Base-by-base conservation (phyloP, 2,329 filamentous ascomycete genomes). In the Fusarium torulosum region DNA sequence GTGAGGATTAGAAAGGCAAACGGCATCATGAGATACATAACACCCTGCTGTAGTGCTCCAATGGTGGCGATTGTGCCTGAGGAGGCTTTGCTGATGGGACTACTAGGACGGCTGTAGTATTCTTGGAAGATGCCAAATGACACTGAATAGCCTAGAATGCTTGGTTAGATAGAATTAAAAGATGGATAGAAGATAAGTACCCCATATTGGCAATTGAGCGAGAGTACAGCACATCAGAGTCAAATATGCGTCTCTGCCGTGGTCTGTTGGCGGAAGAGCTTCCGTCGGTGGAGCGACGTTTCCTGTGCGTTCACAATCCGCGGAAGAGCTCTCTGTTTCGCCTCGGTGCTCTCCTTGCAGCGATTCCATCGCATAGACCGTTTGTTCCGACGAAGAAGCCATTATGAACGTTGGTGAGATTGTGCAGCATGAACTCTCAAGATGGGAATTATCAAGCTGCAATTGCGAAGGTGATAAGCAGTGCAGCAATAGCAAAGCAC, bases 51-150 rank as follows among this genome's bases (percentile, higher is more conserved):
- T 0, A 67, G 66, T 4, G 68, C 66, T 0, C 71, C 69, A 13
- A 74, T 70, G 2, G 72, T 73, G 9, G 73, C 64, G 10, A 72
- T 66, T 15, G 64, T 67, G 7, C 62, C 68, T 1, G 55, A 73
- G 17, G 74, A 75, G 74, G 83, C 84, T 79, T 82, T 63, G 13
- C 31, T 57, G 14, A 63, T 7, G 82, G 82, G 62, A 79, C 84
- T 19, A 84, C 89, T 5, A 83, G 87, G 80, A 1, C 80, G 82
- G 19, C 80, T 84, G 75, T 92, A 92, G 75, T 90, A 89, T 53
- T 88, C 83, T 72, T 91, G 88, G 70, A 92, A 91, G 44, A 92
- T 84, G 45, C 90, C 90, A 70, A 88, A 92, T 0, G 87, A 72
- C 4, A 76, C 74, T 0, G 75, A 75, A 21, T 75, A 76, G 21